Base-by-base conservation (phyloP, 306 rosid genomes). In the Trifolium subterraneum region DNA sequence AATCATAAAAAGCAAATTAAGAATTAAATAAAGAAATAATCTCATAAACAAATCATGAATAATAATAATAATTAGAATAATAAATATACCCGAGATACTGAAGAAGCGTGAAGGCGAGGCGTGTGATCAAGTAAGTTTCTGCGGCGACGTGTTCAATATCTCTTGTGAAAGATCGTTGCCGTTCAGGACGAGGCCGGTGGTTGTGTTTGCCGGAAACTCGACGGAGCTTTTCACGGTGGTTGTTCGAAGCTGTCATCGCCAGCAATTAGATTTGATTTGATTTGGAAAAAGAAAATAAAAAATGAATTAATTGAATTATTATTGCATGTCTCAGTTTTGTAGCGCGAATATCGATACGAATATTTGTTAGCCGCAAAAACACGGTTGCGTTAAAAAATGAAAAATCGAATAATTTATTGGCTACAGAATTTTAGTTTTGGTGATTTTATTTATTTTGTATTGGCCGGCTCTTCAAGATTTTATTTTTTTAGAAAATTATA, bases 101-200 rank as follows among this genome's bases (percentile, higher is more conserved):
- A 48, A 93, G 96, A 60, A 93, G 98, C 61, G 87, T 91, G 88
- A 93, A 81, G 75, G 84, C 59, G 73, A 93, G 87, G 2, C 88
- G 77, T 76, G 94, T 89, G 51, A 93, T n/a, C 78, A 93, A 60
- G 85, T 85, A 84, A 4, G 97, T 89, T 76, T 91, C 97, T 1
- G 92, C 77, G 11, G 98, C 98, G 5, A 93, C 92, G 67, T 84
- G 96, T 18, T 82, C 84, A 20, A 91, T 61, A 23, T 72, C 70
- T 16, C 51, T 33, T 2, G 31, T 74, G 18, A 71, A 23, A 10
- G 84, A 79, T 15, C 55, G 45, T 68, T 81, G 82, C 15, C 86
- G 78, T 29, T 1, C 8, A 15, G 10, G 82, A 3, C 20, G 79
- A 62, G 7, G 55, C 10, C 64, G 72, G 42, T 10, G 75, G 63